Conservation (phyloP, 2,329 filamentous ascomycete species). For the Teratosphaeria pseudoeucalypti region DNA sequence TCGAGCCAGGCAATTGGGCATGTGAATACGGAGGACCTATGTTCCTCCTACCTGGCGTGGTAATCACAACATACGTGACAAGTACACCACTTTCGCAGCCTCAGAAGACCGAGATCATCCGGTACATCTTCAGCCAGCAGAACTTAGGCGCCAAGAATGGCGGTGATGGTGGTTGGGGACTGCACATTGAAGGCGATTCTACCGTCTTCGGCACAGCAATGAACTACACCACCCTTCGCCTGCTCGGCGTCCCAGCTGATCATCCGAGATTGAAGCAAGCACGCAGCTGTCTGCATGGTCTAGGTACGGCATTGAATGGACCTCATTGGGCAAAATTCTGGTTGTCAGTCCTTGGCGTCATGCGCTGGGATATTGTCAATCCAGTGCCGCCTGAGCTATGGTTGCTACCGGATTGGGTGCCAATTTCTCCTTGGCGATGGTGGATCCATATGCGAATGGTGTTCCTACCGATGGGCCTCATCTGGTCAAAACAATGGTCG, state of each 20-base stretch:
- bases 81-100: slow-evolving; percentile 73
- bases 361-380: slow-evolving; percentile 86
- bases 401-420: slow-evolving; percentile 37
- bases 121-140: slow-evolving; percentile 80
- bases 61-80: slow-evolving; percentile 81
- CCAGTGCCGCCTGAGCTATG: slow-evolving; percentile 89
- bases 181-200: slow-evolving; percentile 90
- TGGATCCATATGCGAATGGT: slow-evolving; percentile 94
- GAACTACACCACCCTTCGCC: slow-evolving; percentile 73
- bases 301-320: slow-evolving; percentile 72
- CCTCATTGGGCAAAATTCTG: slow-evolving; percentile 98
- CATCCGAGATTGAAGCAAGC: slow-evolving; percentile 80
- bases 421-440: slow-evolving; percentile 26
- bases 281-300: slow-evolving; percentile 65
- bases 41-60: slow-evolving; percentile 80
- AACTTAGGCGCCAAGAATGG: slow-evolving; percentile 43
- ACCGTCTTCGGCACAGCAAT: slow-evolving; percentile 81
- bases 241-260: slow-evolving; percentile 74
- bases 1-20: slow-evolving; percentile 84
- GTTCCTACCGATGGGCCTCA: slow-evolving; percentile 82
- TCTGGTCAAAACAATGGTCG: slow-evolving; percentile 75
- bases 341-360: slow-evolving; percentile 74
- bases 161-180: slow-evolving; percentile 89
- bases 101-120: slow-evolving; percentile 78
- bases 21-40: slow-evolving; percentile 97